phyloP scores from a whole-genome alignment of 371 early-diverging fungal species.

The Haplosporangium sp. region DNA sequence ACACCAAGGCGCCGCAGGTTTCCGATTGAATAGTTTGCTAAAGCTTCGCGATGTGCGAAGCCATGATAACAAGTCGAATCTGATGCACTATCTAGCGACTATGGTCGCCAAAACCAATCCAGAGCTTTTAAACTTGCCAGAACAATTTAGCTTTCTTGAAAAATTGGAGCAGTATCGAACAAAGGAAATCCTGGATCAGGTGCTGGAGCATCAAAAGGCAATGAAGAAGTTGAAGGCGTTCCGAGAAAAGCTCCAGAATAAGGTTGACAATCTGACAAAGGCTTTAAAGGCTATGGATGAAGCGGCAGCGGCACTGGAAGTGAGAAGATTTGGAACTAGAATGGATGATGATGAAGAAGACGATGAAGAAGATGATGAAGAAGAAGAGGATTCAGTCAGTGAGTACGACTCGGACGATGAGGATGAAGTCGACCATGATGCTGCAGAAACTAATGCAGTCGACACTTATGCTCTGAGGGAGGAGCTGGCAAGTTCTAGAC shows the following conservation, averaged over 20 bases:
- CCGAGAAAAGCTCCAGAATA: constrained; percentile 12
- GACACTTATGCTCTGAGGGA: constrained; percentile 2
- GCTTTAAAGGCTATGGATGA: background rate
- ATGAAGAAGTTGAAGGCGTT: constrained; percentile 27
- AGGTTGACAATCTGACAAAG: constrained; percentile 7
- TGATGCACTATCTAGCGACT: constrained; percentile 53
- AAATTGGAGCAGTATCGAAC: constrained; percentile 48
- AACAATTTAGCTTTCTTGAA: constrained; percentile 27
- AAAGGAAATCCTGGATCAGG: constrained; percentile 44
- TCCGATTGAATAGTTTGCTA: constrained; percentile 43
- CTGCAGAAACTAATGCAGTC: background rate
- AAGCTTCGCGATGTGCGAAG: constrained; percentile 54
- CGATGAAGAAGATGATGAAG: background rate
- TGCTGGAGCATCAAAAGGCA: constrained; percentile 38
- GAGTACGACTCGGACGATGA: background rate
- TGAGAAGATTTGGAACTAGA: too few species aligned
- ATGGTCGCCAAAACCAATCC: constrained; percentile 48
- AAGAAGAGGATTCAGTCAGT: background rate
- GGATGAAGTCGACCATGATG: background rate
- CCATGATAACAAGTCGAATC: constrained; percentile 48
- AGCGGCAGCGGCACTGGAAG: background rate
- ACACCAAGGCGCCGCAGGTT: constrained; percentile 48
- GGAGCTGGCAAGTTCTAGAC: constrained; percentile 17
- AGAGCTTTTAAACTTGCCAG: constrained; percentile 35
- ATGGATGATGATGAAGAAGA: background rate